Base-by-base conservation (phyloP, 1,139 yeast species). In the Lodderomyces margitis region DNA sequence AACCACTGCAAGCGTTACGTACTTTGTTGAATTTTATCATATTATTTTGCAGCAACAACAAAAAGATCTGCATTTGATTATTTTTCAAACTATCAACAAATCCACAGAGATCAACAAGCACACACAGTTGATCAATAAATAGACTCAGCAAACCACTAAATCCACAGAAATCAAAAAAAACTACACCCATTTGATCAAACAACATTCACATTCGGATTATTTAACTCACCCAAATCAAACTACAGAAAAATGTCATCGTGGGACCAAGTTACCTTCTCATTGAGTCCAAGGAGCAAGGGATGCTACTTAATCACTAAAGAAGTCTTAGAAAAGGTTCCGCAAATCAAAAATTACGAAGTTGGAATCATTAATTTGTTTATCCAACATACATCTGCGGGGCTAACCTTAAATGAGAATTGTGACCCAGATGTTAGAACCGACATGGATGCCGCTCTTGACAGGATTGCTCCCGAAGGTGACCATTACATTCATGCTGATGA, bases 311-410 rank as follows among this genome's bases (percentile, higher is more conserved):
- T 86, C 42, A 84, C 91, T 1, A 80, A 83, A 37, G 92, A 85
- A 50, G 72, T 86, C 3, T 46, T 73, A 17, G 38, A 54, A 6
- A 68, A 75, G 25, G 57, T 86, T 5, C 91, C 91, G 2, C 82
- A 82, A 50, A 61, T 86, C 47, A 69, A 68, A 44, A 59, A 77
- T 34, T 80, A 77, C 61, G 75, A 81, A 55, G 64, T 83, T 9
- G 95, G 95, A 1, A 64, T 78, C 36, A 61, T 84, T 46, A 76
- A 85, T 54, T 61, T 86, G 30, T 86, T 86, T 57, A 64, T 85
- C 39, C 87, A 83, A 57, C 95, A 86, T 58, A 85, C 95, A 2
- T 80, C 87, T 19, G 91, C 91, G 3, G 94, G 83, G 0, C 59
- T 86, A 39, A 80, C 89, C 0, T 62, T 86, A 46, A 86, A 86